Conservation (phyloP, 2,329 filamentous ascomycete species). For the Chaetomiaceae sp. region DNA sequence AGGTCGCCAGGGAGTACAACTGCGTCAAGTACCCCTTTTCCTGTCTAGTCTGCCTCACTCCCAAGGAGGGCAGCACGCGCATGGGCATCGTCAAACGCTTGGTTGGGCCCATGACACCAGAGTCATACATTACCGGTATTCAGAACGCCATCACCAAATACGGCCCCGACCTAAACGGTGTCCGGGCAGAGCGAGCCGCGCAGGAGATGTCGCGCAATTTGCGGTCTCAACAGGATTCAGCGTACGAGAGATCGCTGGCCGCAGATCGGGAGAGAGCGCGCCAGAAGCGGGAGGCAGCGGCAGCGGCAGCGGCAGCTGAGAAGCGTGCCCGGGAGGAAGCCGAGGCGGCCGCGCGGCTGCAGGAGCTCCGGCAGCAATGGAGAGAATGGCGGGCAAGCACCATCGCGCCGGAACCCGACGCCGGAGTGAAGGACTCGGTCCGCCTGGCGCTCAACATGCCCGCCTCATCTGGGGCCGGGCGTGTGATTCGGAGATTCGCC, state of each 20-base stretch:
- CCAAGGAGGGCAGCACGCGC: slow-evolving; percentile 73
- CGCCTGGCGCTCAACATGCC: slow-evolving; percentile 66
- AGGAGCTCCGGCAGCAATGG: slow-evolving; percentile 61
- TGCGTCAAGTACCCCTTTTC: slow-evolving; percentile 93
- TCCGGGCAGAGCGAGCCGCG: slow-evolving; percentile 71
- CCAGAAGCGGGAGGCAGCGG: slow-evolving; percentile 70
- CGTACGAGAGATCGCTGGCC: slow-evolving; percentile 88
- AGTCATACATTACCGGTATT: slow-evolving; percentile 72
- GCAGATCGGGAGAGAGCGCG: slow-evolving; percentile 80
- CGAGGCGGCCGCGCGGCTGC: slow-evolving; percentile 52
- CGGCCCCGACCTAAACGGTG: slow-evolving; percentile 66
- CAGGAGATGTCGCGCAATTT: slow-evolving; percentile 77
- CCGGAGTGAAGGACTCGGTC: slow-evolving; percentile 62
- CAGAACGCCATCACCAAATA: slow-evolving; percentile 70
- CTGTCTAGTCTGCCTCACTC: slow-evolving; percentile 80
- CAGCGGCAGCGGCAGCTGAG: slow-evolving; percentile 61
- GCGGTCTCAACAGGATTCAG: slow-evolving; percentile 83
- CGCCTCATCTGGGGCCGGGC: slow-evolving; percentile 56
- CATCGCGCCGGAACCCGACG: slow-evolving; percentile 63
- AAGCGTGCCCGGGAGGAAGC: slow-evolving; percentile 57
- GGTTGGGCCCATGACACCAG: slow-evolving; percentile 64
- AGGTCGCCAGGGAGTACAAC: slow-evolving; percentile 79
- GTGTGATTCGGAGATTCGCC: slow-evolving; percentile 72
- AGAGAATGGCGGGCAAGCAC: slow-evolving; percentile 68
- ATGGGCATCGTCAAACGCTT: slow-evolving; percentile 88